Conservation (phyloP, 208 protist genomes). For the Crithidia fasciculata region DNA sequence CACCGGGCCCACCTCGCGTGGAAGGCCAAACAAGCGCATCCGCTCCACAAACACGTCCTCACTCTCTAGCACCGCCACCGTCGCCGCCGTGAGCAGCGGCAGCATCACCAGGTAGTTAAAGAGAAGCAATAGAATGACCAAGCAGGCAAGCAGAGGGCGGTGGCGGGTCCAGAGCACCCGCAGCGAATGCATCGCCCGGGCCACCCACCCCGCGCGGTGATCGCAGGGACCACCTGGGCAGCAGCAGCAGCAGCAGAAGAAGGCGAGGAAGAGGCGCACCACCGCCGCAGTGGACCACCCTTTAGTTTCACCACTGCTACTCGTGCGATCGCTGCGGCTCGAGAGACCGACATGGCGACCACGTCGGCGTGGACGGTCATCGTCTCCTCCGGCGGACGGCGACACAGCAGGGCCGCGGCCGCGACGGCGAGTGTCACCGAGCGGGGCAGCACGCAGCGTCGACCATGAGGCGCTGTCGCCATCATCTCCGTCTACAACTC, state of each 20-base stretch:
- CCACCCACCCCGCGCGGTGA: background rate
- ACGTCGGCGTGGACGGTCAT: background rate
- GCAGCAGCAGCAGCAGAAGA: constrained; percentile 24
- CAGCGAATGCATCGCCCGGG: background rate
- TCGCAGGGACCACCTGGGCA: background rate
- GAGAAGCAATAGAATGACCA: background rate
- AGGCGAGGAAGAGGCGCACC: constrained; percentile 6
- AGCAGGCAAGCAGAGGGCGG: background rate
- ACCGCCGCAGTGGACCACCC: background rate
- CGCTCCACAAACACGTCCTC: constrained; percentile 21
- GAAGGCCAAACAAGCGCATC: constrained; percentile 8
- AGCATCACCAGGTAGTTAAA: constrained; percentile 9
- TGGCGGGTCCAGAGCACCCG: constrained; percentile 10
- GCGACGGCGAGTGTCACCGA: constrained; percentile 7
- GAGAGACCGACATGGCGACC: background rate
- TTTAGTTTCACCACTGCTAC: background rate
- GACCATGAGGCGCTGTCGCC: background rate
- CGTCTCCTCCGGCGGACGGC: background rate
- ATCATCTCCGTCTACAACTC: background rate
- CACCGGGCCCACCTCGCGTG: constrained; percentile 5
- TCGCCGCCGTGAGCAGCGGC: background rate
- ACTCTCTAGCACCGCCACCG: constrained; percentile 13
- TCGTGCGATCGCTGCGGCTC: background rate
- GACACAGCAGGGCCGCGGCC: constrained; percentile 3
- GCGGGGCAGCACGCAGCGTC: background rate